phyloP scores from a whole-genome alignment of 2,329 filamentous ascomycete species.

The Diplodia scrobiculata region DNA sequence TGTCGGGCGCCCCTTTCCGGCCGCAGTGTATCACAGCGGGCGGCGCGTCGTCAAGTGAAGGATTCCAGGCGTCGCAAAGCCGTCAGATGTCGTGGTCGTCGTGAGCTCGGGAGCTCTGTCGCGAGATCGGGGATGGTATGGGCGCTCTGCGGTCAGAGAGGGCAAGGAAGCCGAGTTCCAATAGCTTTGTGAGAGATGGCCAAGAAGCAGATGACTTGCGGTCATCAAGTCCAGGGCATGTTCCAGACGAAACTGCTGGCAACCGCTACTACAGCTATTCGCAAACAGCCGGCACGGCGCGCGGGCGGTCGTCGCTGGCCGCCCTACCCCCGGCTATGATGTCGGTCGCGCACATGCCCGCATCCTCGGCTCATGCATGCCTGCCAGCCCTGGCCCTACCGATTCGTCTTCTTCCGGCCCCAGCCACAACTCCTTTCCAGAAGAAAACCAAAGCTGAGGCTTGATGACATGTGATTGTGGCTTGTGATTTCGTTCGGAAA shows the following conservation, averaged over 20 bases:
- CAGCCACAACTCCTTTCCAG: slow-evolving; percentile 9
- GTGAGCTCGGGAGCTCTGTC: neutral
- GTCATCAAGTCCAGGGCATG: slow-evolving; percentile 1
- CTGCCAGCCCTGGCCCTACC: neutral
- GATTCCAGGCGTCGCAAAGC: neutral
- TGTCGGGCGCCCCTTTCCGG: neutral
- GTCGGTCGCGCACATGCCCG: slow-evolving; percentile 24
- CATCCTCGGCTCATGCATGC: slow-evolving; percentile 22
- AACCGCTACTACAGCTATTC: no score
- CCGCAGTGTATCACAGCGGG: no score
- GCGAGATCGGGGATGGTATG: slow-evolving; percentile 5
- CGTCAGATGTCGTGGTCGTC: neutral
- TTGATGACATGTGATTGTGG: slow-evolving; percentile 28
- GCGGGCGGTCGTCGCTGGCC: neutral
- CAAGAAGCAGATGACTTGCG: neutral
- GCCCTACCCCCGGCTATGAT: slow-evolving; percentile 24
- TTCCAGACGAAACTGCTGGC: neutral
- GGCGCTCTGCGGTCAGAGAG: neutral
- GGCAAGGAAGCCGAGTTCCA: neutral
- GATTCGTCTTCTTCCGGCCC: neutral
- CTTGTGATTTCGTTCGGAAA: neutral
- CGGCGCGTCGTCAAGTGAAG: neutral
- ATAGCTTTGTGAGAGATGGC: neutral
- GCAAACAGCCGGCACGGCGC: neutral
- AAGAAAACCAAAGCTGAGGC: neutral